A percentile compares a stretch with the other conserved stretches of the same genome.
These are phyloP conservation scores for Tuber brumale DNA, from an alignment of 495 filamentous ascomycete species.

Conservation along the genomic window DNA sequence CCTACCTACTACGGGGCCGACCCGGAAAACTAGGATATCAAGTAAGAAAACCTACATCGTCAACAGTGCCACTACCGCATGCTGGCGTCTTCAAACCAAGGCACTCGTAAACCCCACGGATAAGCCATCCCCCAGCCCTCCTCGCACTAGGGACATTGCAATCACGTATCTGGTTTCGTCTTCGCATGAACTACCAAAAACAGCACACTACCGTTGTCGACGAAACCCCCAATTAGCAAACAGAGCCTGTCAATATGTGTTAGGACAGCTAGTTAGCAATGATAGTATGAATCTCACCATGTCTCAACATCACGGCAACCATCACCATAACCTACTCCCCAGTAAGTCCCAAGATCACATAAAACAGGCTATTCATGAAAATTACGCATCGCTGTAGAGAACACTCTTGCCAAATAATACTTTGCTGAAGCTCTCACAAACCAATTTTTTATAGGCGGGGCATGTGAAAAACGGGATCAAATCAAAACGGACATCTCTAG, in stretches of 20 bases:
- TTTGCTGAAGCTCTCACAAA: background rate
- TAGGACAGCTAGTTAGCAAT: too few species aligned
- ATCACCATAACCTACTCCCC: background rate
- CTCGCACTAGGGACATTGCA: background rate
- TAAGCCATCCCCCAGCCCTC: background rate
- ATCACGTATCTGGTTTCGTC: background rate
- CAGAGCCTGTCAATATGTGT: background rate
- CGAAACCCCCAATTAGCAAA: background rate
- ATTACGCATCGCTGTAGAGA: background rate
- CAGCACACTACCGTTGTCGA: background rate
- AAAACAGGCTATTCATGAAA: background rate
- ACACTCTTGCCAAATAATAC: background rate
- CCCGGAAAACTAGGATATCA: constrained; percentile 7
- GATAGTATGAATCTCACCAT: too few species aligned
- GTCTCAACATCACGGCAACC: background rate
- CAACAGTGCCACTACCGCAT: background rate
- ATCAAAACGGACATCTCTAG: background rate
- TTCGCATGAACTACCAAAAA: background rate
- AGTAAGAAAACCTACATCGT: background rate
- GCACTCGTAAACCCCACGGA: background rate
- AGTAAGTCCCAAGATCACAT: background rate
- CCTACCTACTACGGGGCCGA: too few species aligned
- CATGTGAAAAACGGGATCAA: background rate
- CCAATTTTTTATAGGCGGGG: background rate
- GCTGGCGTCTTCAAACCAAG: background rate